Conservation (phyloP, 2,329 filamentous ascomycete genomes). For the Teratosphaeria nubilosa region DNA sequence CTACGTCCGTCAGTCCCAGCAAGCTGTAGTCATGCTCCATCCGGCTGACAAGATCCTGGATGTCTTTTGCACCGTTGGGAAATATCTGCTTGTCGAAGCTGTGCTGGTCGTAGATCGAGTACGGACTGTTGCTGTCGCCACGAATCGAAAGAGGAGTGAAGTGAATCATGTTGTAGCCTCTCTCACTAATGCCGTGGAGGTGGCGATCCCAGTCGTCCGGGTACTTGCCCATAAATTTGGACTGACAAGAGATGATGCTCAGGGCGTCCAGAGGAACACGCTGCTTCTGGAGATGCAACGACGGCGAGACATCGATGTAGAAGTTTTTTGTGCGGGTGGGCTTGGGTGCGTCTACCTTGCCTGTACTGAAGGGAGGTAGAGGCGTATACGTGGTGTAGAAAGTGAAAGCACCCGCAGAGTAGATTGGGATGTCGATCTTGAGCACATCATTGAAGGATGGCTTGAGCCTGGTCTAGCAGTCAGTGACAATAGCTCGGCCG, state of each 20-base stretch:
- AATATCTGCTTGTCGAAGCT: slow-evolving; percentile 75
- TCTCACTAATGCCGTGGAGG: slow-evolving; percentile 72
- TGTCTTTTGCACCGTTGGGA: slow-evolving; percentile 72
- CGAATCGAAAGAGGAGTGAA: slow-evolving; percentile 89
- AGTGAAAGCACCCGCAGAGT: slow-evolving; percentile 75
- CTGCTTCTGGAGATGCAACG: slow-evolving; percentile 61
- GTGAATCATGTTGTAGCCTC: slow-evolving; percentile 98
- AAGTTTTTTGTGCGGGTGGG: slow-evolving; percentile 57
- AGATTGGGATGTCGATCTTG: slow-evolving; percentile 79
- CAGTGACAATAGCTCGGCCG: slow-evolving; percentile 4
- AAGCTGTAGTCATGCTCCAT: slow-evolving; percentile 80
- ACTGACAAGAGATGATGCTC: slow-evolving; percentile 86
- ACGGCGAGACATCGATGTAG: slow-evolving; percentile 90
- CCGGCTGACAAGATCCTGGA: slow-evolving; percentile 63
- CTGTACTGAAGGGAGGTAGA: slow-evolving; percentile 64
- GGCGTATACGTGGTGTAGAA: slow-evolving; percentile 91
- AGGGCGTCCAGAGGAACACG: slow-evolving; percentile 75
- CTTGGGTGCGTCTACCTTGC: slow-evolving; percentile 38
- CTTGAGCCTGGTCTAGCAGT: slow-evolving; percentile 51
- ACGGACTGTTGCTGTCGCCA: slow-evolving; percentile 87
- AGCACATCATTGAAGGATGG: slow-evolving; percentile 90
- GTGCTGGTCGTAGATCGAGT: slow-evolving; percentile 90
- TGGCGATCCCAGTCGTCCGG: slow-evolving; percentile 85
- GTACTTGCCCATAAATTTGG: slow-evolving; percentile 95
- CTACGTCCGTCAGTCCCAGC: slow-evolving; percentile 86